Base-by-base conservation (phyloP, 495 filamentous ascomycete species). In the Tuber melanosporum region DNA sequence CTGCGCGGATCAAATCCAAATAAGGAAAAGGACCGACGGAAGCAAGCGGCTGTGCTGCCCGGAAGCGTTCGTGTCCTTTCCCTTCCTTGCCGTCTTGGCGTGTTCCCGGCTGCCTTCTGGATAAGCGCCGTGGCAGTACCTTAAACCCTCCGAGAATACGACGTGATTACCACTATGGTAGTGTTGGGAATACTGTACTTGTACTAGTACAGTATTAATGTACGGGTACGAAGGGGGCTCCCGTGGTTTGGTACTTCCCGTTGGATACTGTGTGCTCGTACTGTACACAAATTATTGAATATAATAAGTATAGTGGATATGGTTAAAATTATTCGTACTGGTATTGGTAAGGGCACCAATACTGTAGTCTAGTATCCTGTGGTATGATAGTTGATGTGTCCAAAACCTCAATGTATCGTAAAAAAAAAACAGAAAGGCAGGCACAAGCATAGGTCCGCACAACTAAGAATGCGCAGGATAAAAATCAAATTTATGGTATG, bases 21-120 rank as follows among this genome's bases (percentile, higher is more conserved):
- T 6, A 57, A 22, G 57, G 57, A 26, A 66, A 62, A 66, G 57
- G 17, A 19, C 57, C 57, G 36, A 36, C 26, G 57, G 57, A 66
- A 66, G 26, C 57, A 66, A 17, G 57, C 57, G 26, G 57, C 47
- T 32, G 66, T 45, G 32, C 32, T 76, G 47, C 66, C 76, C 47
- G 66, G 72, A 72, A 75, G 76, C 70, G 76, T 75, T 79, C 72
- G 78, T 78, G 76, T 72, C 78, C 72, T 74, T 57, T 78, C 32
- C 73, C 70, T 45, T 43, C 62, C 62, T 44, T 5, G 5, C 9
- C 44, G 15, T 52, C 41, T 49, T 36, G 78, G 77, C 78, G 78
- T 80, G 78, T 73, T 73, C 45, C 20, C 20, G 73, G 45, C 70
- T 71, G 70, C 70, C n/a, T 43, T 77, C 72, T 3, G 57, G 57